A percentile compares a stretch with the other conserved stretches of the same genome.
These are phyloP conservation scores for Aspergillus vadensis DNA, from an alignment of 2,329 filamentous ascomycete species.

Conservation along the genomic window DNA sequence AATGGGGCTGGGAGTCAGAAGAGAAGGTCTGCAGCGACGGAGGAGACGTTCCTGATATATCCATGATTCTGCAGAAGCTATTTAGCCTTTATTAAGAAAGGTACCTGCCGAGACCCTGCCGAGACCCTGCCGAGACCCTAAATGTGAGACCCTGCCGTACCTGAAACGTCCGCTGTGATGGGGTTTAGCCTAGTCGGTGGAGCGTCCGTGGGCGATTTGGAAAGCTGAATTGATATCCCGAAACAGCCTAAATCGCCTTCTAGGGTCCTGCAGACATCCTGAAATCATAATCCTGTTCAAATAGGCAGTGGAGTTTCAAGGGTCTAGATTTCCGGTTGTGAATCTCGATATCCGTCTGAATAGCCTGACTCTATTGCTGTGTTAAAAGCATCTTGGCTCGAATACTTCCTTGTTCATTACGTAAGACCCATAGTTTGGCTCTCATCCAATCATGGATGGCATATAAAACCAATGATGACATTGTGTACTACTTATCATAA, in stretches of 20 bases:
- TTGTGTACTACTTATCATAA: too few species aligned
- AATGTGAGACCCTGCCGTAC: not conserved
- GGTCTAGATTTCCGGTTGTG: not conserved
- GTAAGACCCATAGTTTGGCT: too few species aligned
- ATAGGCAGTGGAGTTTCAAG: not conserved
- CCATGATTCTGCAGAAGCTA: not conserved
- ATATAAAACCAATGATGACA: too few species aligned
- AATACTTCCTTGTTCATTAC: too few species aligned
- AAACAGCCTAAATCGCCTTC: not conserved
- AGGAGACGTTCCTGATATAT: not conserved
- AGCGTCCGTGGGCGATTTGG: not conserved
- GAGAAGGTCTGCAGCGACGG: not conserved
- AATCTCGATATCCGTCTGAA: not conserved
- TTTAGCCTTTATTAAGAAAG: not conserved
- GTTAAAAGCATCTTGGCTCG: too few species aligned
- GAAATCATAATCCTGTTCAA: not conserved
- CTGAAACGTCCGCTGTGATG: not conserved
- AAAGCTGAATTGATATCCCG: not conserved
- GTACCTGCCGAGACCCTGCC: not conserved
- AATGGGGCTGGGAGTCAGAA: not conserved
- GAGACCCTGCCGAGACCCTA: not conserved
- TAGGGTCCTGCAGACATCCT: not conserved
- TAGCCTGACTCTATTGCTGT: too few species aligned
- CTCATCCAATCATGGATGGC: too few species aligned
- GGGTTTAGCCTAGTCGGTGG: not conserved